A percentile compares a stretch with the other conserved stretches of the same genome.
phyloP scores from a whole-genome alignment of 2,329 filamentous ascomycete genomes.

The Ophiostoma quercus region DNA sequence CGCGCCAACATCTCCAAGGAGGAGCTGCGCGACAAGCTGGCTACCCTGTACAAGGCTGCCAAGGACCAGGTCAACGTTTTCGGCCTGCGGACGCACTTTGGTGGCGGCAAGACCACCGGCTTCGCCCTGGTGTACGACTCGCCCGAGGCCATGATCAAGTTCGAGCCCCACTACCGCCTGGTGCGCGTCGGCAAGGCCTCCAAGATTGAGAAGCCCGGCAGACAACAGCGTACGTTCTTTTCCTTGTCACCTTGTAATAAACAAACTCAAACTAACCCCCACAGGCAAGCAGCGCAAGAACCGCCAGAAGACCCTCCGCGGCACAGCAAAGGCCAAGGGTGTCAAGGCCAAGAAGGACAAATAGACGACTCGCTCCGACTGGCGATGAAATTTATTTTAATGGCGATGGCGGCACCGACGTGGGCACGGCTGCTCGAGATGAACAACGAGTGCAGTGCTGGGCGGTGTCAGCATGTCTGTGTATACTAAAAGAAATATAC shows the following conservation, averaged over 20 bases:
- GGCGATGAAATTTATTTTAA: neutral
- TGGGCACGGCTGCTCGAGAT: neutral
- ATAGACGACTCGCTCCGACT: slow-evolving; percentile 48
- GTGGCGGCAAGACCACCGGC: slow-evolving; percentile 99
- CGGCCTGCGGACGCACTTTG: slow-evolving; percentile 96
- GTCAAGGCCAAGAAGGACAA: slow-evolving; percentile 91
- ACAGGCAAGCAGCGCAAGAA: slow-evolving; percentile 99
- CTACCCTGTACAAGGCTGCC: slow-evolving; percentile 93
- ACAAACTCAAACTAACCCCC: neutral
- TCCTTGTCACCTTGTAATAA: neutral
- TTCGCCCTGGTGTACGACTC: slow-evolving; percentile 99
- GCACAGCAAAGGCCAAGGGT: slow-evolving; percentile 97
- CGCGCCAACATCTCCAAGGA: slow-evolving; percentile 98
- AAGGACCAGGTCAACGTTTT: slow-evolving; percentile 98
- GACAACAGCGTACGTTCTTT: slow-evolving; percentile 94
- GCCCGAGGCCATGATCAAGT: slow-evolving; percentile 98
- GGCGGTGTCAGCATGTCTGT: neutral
- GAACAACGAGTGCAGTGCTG: slow-evolving; percentile 9
- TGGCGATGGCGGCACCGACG: slow-evolving; percentile 1
- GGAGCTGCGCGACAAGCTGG: slow-evolving; percentile 92
- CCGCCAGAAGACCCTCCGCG: slow-evolving; percentile 96
- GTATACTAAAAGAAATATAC: slow-evolving; percentile 12
- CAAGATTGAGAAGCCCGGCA: slow-evolving; percentile 95
- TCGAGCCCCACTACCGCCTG: slow-evolving; percentile 97
- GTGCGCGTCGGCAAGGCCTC: slow-evolving; percentile 84